Evolutionary conservation across 164 flowering plant genomes (phyloP), one percentile per base, ranked within the genome.

Genomic region (Aristolochia californica): DNA sequence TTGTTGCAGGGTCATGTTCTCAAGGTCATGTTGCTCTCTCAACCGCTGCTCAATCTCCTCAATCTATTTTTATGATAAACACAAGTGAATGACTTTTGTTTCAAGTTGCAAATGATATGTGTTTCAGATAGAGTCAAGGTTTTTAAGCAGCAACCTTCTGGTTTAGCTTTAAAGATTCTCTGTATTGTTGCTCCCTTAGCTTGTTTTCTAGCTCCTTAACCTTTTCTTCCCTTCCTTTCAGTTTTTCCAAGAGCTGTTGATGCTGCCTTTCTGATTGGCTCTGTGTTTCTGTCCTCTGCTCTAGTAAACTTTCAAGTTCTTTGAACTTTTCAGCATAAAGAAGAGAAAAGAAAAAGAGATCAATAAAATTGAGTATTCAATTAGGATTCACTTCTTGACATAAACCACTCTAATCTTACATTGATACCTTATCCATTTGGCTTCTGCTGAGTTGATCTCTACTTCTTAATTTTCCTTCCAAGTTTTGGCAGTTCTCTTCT

Each of bases 251-350:
- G 54, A 84, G 82, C 48, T 81, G 82, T 47, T 53, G 70, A 20
- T 72, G 45, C 64, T 85, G 84, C 68, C 77, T 84, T 70, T 85
- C 90, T 34, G 74, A 68, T 58, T 85, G 90, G 66, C 56, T 62
- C 16, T 83, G 78, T 62, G 70, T 57, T 24, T 70, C 63, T 26
- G 63, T 55, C 72, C 77, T 80, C 44, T 56, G 50, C 57, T 72
- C 81, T 55, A 83, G 70, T 53, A 77, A 84, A 30, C 68, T 68
- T 62, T 89, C 91, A 7, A 89, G 83, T 69, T 89, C 97, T 70
- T 78, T 89, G 30, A 83, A 72, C 67, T 64, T 58, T 30, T 16
- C 24, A 21, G n/a, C 23, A 45, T 8, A 44, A 53, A 26, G 16
- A 47, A 5, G 28, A 38, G 20, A 27, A 4, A 10, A 15, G n/a